Percentiles rank a stretch among this genome's conserved stretches.
These are phyloP conservation scores for Arachnomyces sp. DNA, from an alignment of 2,329 filamentous ascomycete genomes.

Conservation along the genomic window DNA sequence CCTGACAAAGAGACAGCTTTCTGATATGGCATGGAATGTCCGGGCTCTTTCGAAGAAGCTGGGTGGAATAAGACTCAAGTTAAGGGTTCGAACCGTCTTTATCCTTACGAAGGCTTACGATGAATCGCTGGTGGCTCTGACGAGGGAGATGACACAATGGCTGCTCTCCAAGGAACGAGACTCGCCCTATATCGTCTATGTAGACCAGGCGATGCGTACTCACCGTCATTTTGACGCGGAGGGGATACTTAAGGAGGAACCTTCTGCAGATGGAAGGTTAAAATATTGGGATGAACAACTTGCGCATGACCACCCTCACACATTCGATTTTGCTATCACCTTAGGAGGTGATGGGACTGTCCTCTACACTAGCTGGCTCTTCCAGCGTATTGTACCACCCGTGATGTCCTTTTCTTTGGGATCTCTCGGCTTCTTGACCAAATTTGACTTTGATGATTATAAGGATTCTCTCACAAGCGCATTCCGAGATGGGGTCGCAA, in stretches of 20 bases:
- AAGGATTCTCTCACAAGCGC: slow-evolving; percentile 60
- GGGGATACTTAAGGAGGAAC: slow-evolving; percentile 59
- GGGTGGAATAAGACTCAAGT: slow-evolving; percentile 72
- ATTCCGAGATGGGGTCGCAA: slow-evolving; percentile 76
- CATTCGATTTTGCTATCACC: slow-evolving; percentile 89
- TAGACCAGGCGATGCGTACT: slow-evolving; percentile 67
- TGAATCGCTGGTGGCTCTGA: slow-evolving; percentile 66
- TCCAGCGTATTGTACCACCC: slow-evolving; percentile 89
- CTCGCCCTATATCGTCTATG: slow-evolving; percentile 65
- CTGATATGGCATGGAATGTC: slow-evolving; percentile 95
- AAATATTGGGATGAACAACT: slow-evolving; percentile 78
- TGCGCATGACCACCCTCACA: slow-evolving; percentile 69
- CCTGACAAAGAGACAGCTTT: slow-evolving; percentile 87
- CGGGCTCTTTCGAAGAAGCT: slow-evolving; percentile 80
- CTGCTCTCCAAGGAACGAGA: slow-evolving; percentile 63
- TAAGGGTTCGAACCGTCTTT: slow-evolving; percentile 76
- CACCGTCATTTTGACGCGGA: slow-evolving; percentile 66
- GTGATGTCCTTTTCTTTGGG: slow-evolving; percentile 87
- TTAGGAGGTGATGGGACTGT: slow-evolving; percentile 95
- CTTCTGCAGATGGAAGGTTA: slow-evolving; percentile 51
- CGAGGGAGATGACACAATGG: slow-evolving; percentile 72
- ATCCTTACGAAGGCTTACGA: slow-evolving; percentile 91
- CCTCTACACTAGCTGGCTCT: slow-evolving; percentile 91
- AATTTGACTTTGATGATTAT: slow-evolving; percentile 83
- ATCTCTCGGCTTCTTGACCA: slow-evolving; percentile 89